Base-by-base conservation (phyloP, 2,329 filamentous ascomycete species). In the Aspergillus sclerotialis region DNA sequence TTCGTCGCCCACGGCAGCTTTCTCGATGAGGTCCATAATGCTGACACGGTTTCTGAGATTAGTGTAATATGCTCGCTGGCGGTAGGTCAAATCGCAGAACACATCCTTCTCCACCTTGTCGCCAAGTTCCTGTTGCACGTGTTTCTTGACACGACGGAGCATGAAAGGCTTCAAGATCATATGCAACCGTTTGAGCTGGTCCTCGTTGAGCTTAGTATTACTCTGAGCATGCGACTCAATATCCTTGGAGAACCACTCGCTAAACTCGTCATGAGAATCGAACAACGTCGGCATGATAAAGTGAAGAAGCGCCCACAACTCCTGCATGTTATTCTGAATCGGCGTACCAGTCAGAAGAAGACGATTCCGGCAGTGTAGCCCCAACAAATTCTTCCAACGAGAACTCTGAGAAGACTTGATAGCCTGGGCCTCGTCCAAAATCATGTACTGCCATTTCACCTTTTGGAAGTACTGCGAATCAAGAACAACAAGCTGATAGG, bases 201-300 rank as follows among this genome's bases (percentile, higher is more conserved):
- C 90, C 60, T 98, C 92, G 54, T 98, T 98, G 39, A 98, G 81
- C 60, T 96, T 96, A n/a, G 90, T 96, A 57, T 98, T 96, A 61
- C 88, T 95, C 66, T 95, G 90, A 1, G 92, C 92, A 58, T 98
- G 92, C 25, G 89, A 96, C 64, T 98, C 92, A 43, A 98, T 98
- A 39, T 70, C 68, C 43, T 70, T 71, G 25, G 68, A 70, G 49
- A 71, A 71, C 68, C 68, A 71, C 39, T 70, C 68, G 50, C 68
- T 70, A 40, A 71, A 71, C 40, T 70, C 67, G 38, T 71, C 68
- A 31, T 70, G 68, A 9, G 66, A 70, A 44, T 71, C 92, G 63
- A 98, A 98, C 33, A 98, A 73, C 28, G 86, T 94, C n/a, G 92
- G 92, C 92, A 98, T 96, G 68, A 96, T 96, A 68, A 98, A 98